Evolutionary conservation across 1,139 yeast species (phyloP).

Genomic region (Williopsis jadinii): DNA sequence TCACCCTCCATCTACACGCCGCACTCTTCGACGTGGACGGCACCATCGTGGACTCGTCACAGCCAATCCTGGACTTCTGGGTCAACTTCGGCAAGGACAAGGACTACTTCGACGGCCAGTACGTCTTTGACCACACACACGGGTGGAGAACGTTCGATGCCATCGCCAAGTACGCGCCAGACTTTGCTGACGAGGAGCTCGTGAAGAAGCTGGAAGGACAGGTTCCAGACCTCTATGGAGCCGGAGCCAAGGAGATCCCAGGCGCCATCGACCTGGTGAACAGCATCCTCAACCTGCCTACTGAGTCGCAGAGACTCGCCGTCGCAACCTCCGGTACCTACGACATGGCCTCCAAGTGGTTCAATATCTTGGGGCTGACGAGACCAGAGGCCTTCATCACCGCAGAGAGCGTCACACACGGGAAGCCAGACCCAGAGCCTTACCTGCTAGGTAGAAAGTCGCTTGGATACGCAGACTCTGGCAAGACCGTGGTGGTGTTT

Average conservation of each 20-base stretch:
- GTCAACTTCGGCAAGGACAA: constrained; percentile 55
- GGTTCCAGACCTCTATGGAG: constrained; percentile 67
- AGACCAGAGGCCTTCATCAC: constrained; percentile 70
- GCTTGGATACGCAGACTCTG: constrained; percentile 44
- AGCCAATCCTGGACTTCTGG: constrained; percentile 79
- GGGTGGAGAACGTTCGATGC: constrained; percentile 82
- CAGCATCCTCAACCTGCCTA: constrained; percentile 31
- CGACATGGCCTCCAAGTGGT: constrained; percentile 76
- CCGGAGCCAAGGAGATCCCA: constrained; percentile 64
- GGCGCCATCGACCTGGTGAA: constrained; percentile 64
- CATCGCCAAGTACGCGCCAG: constrained; percentile 66
- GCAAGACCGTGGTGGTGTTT: constrained; percentile 54
- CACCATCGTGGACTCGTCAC: constrained; percentile 72
- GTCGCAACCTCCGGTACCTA: constrained; percentile 78
- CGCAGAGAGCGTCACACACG: constrained; percentile 39
- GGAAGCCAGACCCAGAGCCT: constrained; percentile 68
- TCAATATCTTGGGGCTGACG: constrained; percentile 53
- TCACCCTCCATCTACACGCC: constrained; percentile 21
- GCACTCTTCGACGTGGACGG: constrained; percentile 78
- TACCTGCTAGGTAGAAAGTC: constrained; percentile 62
- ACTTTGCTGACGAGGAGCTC: constrained; percentile 56
- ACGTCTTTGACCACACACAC: constrained; percentile 66
- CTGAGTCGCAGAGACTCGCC: constrained; percentile 42
- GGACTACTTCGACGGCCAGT: constrained; percentile 66
- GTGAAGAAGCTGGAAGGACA: constrained; percentile 65